These are phyloP conservation scores for Calcarisporium arbuscula DNA, from an alignment of 2,329 filamentous ascomycete genomes.

Conservation along the genomic window DNA sequence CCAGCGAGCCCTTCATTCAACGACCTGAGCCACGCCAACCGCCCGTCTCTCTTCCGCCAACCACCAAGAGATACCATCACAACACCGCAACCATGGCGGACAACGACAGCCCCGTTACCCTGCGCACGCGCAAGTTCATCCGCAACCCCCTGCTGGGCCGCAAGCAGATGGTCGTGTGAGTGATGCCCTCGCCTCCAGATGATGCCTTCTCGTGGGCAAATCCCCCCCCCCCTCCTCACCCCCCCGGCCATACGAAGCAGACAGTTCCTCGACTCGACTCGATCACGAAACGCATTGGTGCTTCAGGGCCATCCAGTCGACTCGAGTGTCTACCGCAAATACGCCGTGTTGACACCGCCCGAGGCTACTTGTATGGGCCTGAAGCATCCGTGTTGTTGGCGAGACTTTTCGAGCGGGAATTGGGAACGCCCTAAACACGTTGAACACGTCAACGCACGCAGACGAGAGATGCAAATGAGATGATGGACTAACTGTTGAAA, in stretches of 20 bases:
- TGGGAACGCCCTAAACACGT: no score
- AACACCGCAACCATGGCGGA: constrained; percentile 77
- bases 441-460: no score
- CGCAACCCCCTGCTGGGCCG: constrained; percentile 97
- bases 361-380: no score
- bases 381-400: no score
- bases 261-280: no score
- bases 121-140: constrained; percentile 99
- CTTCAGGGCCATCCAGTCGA: no score
- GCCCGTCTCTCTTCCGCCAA: constrained; percentile 23
- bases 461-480: no score
- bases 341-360: no score
- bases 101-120: constrained; percentile 67
- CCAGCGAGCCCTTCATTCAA: constrained; percentile 23
- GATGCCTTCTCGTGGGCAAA: neutral
- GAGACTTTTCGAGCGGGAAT: no score
- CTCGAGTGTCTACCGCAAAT: no score
- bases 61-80: constrained; percentile 26
- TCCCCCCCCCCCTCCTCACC: constrained; percentile 5
- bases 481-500: constrained; percentile 10
- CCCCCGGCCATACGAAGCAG: no score
- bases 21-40: constrained; percentile 21
- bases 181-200: constrained; percentile 26
- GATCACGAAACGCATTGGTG: no score
- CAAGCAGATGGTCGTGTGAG: constrained; percentile 99